Evolutionary conservation across 2,329 filamentous ascomycete genomes (phyloP), one percentile per base, ranked within the genome.

Genomic region (Ophiosphaerella korrae): DNA sequence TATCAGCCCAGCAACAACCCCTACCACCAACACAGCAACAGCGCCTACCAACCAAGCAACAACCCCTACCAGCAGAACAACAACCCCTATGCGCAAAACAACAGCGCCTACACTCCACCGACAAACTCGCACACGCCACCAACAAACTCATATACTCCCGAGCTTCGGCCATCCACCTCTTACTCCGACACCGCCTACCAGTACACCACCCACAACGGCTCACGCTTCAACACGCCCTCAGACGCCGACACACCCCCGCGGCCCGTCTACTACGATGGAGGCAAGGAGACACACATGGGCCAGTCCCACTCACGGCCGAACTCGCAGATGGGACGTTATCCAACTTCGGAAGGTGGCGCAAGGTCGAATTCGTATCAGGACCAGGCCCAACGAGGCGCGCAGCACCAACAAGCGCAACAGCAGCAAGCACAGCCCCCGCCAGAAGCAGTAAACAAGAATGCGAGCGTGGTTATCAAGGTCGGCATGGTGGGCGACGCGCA

Each of bases 401-500:
- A 74, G 72, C 56, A 57, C 41, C 53, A 56, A 33, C 47, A 50
- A 29, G 45, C 62, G 71, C 56, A 57, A 41, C 53, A 56, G 33
- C 47, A 50, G 34, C 50, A 53, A 31, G 48, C 43, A 42, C 57
- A 46, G 13, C 63, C 64, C 31, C 74, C 75, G 51, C 70, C 70
- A 35, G 72, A 78, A 42, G 66, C 73, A 23, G 74, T 74, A 13
- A 72, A 71, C 62, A 80, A 80, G 70, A 81, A 80, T 52, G 72
- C 77, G 51, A 88, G 84, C 66, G 94, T 99, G 33, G 94, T 99
- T 50, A 97, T 99, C 82, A 99, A 99, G 78, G 94, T 99, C 44
- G 94, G 94, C 70, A 99, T 99, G 94, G 94, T 99, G 39, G 94
- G 94, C 40, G 94, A 99, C 78, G 94, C 94, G 50, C 94, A 99